Conservation (phyloP, 2,329 filamentous ascomycete genomes). For the Orbilia blumenaviensis region DNA sequence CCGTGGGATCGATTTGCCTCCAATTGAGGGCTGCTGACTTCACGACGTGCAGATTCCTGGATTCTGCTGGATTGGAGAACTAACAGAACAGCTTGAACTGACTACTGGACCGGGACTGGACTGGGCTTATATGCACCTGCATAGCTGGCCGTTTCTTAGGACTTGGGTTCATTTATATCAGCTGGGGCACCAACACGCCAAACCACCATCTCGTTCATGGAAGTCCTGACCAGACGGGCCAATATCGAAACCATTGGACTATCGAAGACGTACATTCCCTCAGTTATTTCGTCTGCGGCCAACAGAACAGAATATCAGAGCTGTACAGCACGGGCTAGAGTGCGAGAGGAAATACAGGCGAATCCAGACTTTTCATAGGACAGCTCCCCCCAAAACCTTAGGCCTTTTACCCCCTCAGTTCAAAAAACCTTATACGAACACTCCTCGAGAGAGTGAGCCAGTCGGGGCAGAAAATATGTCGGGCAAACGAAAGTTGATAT, state of each 20-base stretch:
- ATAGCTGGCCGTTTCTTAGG: background rate
- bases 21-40: constrained; percentile 20
- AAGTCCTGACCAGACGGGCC: background rate
- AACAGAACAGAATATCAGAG: background rate
- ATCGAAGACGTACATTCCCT: background rate
- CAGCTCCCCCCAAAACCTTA: background rate
- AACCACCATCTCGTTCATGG: background rate
- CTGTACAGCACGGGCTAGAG: background rate
- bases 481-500: constrained; percentile 33
- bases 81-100: background rate
- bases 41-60: background rate
- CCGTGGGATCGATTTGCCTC: constrained; percentile 30
- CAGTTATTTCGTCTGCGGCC: background rate
- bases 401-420: constrained; percentile 1
- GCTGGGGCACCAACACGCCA: background rate
- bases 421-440: constrained; percentile 8
- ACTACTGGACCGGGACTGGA: background rate
- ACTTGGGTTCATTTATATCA: constrained; percentile 14
- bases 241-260: background rate
- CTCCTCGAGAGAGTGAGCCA: background rate
- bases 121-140: background rate
- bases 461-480: constrained; percentile 16
- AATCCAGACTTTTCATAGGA: background rate
- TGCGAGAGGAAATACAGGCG: background rate
- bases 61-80: background rate